Base-by-base conservation (phyloP, 2,329 filamentous ascomycete genomes). In the Clonostachys solani region DNA sequence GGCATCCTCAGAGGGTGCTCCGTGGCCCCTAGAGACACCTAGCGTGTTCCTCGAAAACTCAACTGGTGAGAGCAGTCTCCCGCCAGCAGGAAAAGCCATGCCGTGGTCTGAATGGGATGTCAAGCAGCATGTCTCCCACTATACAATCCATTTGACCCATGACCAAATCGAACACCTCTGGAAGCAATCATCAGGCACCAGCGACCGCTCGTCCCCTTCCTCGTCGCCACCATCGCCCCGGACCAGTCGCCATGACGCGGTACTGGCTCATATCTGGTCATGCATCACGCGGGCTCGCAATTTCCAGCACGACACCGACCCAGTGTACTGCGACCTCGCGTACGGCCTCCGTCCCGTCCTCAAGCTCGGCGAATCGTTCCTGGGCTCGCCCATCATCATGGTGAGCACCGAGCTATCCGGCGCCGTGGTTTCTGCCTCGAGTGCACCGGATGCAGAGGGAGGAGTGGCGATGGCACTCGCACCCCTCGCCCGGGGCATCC, bases 41-140 rank as follows among this genome's bases (percentile, higher is more conserved):
- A 12, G 29, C 2, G 41, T 36, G 1, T 60, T 58, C n/a, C 5
- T 50, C 8, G 23, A 37, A 2, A 19, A 46, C 0, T 17, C 48
- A 2, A 34, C 52, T 2, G 6, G 41, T n/a, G 23, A 10, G 23
- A 29, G 9, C 9, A 29, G 23, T 29, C 23, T 29, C 9, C 23
- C 23, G 23, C 47, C 54, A 1, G 45, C 17, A 2, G 56, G 54
- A 1, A 45, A 48, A 4, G 5, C 33, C 2, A 59, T 60, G 54
- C 57, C 57, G 1, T 60, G 57, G 57, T 12, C n/a, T 0, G 49
- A 60, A 10, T 60, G 58, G 58, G 48, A 60, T 42, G 5, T 54
- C 6, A 16, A 12, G 0, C 47, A 49, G 1, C 51, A 51, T 5
- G 54, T 59, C 15, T 59, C 56, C 0, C 50, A 58, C 3, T 58